Evolutionary conservation across 2,329 filamentous ascomycete genomes (phyloP), one percentile per base, ranked within the genome.

Genomic region (Raffaelea albimanens): DNA sequence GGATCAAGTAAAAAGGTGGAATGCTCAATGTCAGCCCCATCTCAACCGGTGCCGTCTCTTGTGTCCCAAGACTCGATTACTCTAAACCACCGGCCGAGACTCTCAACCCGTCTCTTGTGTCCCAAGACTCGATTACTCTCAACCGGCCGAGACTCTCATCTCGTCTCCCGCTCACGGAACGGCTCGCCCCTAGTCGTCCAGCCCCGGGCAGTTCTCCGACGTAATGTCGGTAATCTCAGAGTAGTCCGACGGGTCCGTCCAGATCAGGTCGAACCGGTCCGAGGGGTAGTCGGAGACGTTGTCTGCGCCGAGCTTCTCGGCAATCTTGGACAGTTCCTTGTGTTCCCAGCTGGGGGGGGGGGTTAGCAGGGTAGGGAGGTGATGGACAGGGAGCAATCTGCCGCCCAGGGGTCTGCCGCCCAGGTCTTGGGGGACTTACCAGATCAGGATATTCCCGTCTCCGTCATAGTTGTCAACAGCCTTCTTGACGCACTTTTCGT

Each of bases 391-490:
- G 18, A 34, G 29, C 18, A 21, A 36, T 20, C 4, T 22, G n/a
- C 8, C n/a, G 16, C n/a, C 4, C n/a, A 25, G n/a, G n/a, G n/a
- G n/a, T n/a, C n/a, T n/a, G n/a, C n/a, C n/a, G n/a, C n/a, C n/a
- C n/a, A n/a, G n/a, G n/a, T n/a, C n/a, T n/a, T n/a, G n/a, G n/a
- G n/a, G 2, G 20, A 47, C 63, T 45, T 53, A 69, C 67, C 68
- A 80, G 49, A 82, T 74, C 40, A 83, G 59, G 42, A 83, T 73
- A 53, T 82, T 82, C 2, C 75, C 75, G 0, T 58, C 49, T 0
- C 73, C 72, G 0, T 56, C 48, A 50, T 77, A 79, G 5, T 54
- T 53, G 2, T 73, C 55, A 1, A 82, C 69, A 0, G 65, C 65
- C 5, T 76, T 59, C 20, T 65, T 64, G 18, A 82, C 78, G 50